phyloP scores from a whole-genome alignment of 257 asterid species.

The Leptodermis oblonga region DNA sequence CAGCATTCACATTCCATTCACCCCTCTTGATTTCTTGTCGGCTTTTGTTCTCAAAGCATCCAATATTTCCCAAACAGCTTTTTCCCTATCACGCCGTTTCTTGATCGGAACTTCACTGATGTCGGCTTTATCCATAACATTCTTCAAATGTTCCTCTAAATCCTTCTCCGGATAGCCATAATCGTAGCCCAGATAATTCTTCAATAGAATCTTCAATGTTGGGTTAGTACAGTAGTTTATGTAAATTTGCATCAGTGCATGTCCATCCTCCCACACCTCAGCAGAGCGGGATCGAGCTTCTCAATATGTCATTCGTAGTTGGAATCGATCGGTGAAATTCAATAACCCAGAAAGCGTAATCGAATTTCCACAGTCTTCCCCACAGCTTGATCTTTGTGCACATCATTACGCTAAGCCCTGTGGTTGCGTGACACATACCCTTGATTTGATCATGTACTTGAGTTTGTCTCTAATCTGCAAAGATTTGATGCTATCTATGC shows the following conservation, averaged over 20 bases:
- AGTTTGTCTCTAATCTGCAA: too few species aligned
- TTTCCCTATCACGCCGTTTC: constrained; percentile 54
- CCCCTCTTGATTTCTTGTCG: constrained; percentile 20
- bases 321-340: constrained; percentile 86
- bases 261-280: constrained; percentile 96
- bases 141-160: constrained; percentile 35
- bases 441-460: too few species aligned
- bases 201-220: constrained; percentile 58
- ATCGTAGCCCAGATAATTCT: constrained; percentile 61
- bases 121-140: constrained; percentile 54
- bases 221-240: constrained; percentile 73
- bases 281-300: constrained; percentile 87
- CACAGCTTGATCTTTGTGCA: too few species aligned
- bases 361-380: constrained; percentile 50
- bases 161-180: constrained; percentile 39
- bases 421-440: too few species aligned
- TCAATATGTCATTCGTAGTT: constrained; percentile 94
- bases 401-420: too few species aligned
- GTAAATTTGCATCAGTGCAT: constrained; percentile 84
- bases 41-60: constrained; percentile 47
- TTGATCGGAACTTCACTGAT: constrained; percentile 78
- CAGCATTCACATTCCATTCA: constrained; percentile 4
- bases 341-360: constrained; percentile 81
- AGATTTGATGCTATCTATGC: too few species aligned
- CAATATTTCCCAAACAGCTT: constrained; percentile 53